These are phyloP conservation scores for Scutellaria minor DNA, from an alignment of 257 asterid genomes.

Conservation along the genomic window DNA sequence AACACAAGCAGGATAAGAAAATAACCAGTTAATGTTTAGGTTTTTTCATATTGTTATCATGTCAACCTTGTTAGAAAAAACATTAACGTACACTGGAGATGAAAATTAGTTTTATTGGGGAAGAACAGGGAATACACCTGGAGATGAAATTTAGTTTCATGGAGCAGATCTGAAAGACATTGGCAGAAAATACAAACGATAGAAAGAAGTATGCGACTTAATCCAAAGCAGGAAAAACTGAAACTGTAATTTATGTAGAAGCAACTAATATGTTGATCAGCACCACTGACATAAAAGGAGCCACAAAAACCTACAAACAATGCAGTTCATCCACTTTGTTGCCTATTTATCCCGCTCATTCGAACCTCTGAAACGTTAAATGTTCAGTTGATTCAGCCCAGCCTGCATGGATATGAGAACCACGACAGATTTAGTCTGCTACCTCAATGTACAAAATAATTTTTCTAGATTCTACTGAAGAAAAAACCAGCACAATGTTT, in stretches of 20 bases:
- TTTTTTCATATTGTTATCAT: too few relatives aligned
- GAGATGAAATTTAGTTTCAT: not conserved
- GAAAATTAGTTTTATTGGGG: too few relatives aligned
- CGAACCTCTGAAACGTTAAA: slow-evolving; percentile 29
- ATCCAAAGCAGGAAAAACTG: slow-evolving; percentile 16
- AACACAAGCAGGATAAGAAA: too few relatives aligned
- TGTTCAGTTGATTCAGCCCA: slow-evolving; percentile 47
- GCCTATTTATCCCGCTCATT: slow-evolving; percentile 16
- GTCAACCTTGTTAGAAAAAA: not conserved
- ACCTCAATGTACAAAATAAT: slow-evolving; percentile 3
- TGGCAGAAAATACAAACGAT: not conserved
- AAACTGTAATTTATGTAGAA: slow-evolving; percentile 22
- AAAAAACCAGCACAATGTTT: not conserved
- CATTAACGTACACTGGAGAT: not conserved
- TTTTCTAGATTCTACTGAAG: slow-evolving; percentile 15
- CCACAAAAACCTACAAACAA: not conserved
- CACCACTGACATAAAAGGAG: not conserved
- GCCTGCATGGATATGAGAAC: slow-evolving; percentile 41
- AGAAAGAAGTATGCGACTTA: not conserved
- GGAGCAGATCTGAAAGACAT: not conserved
- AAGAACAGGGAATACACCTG: not conserved
- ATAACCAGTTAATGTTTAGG: too few relatives aligned
- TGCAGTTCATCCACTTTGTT: slow-evolving; percentile 17
- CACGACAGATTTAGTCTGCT: slow-evolving; percentile 14
- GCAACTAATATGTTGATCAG: slow-evolving; percentile 14